Percentiles rank a stretch among this genome's conserved stretches.
phyloP scores from a whole-genome alignment of 164 flowering plant genomes.

The grape (Vitis vinifera) region ASM3070453v1 NC_081815.1:13212001-13212500 shows the following conservation, averaged over 20 bases:
- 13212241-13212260: too few relatives aligned
- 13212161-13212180: too few relatives aligned
- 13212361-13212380: not conserved
- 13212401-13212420: slow-evolving; percentile 41
- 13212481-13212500: not conserved
- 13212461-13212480: slow-evolving; percentile 22
- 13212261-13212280: not conserved
- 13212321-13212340: not conserved
- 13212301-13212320: not conserved
- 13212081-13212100: too few relatives aligned
- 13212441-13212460: slow-evolving; percentile 26
- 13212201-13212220: too few relatives aligned
- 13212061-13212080: too few relatives aligned
- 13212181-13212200: too few relatives aligned
- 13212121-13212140: too few relatives aligned
- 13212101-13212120: too few relatives aligned
- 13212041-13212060: not conserved
- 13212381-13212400: slow-evolving; percentile 41
- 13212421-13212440: slow-evolving; percentile 56
- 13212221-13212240: too few relatives aligned
- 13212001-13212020: slow-evolving; percentile 9
- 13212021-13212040: not conserved
- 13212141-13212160: too few relatives aligned
- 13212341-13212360: not conserved
- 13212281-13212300: too few relatives aligned